Evolutionary conservation across 805 yeast species (phyloP).

Genomic region (Cyberlindnera euphorbiae): DNA sequence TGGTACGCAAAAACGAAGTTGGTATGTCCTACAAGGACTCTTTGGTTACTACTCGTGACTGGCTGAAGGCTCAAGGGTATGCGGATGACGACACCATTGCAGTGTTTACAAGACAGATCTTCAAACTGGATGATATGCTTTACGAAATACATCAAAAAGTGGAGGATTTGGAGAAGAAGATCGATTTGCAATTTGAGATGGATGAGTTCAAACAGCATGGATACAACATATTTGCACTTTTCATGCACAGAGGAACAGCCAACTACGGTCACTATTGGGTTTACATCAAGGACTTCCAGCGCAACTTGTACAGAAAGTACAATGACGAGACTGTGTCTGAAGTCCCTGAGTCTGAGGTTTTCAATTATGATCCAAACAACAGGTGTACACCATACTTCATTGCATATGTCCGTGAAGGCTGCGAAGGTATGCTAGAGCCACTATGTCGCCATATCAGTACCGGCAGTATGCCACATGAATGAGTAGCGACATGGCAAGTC

Average conservation of each 20-base stretch:
- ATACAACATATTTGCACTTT: conserved; percentile 83
- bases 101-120: conserved; percentile 43
- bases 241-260: conserved; percentile 94
- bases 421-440: conserved; percentile 56
- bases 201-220: conserved; percentile 56
- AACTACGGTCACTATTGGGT: conserved; percentile 97
- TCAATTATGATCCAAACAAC: conserved; percentile 60
- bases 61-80: conserved; percentile 38
- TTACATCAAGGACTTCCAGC: conserved; percentile 73
- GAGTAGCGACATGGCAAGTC: too few relatives aligned
- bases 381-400: conserved; percentile 93
- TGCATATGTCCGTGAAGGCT: conserved; percentile 71
- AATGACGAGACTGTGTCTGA: conserved; percentile 94
- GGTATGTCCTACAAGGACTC: conserved; percentile 48
- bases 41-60: conserved; percentile 51
- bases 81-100: conserved; percentile 45
- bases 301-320: conserved; percentile 74
- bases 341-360: conserved; percentile 60
- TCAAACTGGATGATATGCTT: conserved; percentile 42
- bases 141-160: conserved; percentile 37
- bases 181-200: conserved; percentile 66
- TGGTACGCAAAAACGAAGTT: conserved; percentile 43
- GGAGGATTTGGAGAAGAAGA: conserved; percentile 39
- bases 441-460: conserved; percentile 43
- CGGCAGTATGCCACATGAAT: too few relatives aligned